phyloP scores from a whole-genome alignment of 129 eudicot species.

The Artemisia tridentata region DNA sequence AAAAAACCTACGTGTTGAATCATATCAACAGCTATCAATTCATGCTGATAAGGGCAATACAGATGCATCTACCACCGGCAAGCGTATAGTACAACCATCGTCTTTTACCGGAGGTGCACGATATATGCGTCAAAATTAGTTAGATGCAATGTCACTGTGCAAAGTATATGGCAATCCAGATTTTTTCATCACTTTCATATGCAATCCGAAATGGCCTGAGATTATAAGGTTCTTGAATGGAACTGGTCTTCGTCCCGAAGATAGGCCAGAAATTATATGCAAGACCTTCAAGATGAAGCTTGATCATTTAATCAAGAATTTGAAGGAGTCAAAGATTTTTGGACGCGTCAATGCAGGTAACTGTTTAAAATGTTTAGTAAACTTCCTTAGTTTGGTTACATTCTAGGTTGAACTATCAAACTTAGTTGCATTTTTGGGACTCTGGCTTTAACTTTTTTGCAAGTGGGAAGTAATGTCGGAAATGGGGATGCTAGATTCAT shows the following conservation, averaged over 20 bases:
- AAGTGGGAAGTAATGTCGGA: too few species aligned
- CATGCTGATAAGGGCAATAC: neutral
- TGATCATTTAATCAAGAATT: too few species aligned
- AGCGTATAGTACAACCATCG: slow-evolving; percentile 14
- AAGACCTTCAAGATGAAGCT: too few species aligned
- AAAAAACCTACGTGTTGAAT: too few species aligned
- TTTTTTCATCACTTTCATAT: neutral
- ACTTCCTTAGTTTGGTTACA: too few species aligned
- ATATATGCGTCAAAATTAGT: slow-evolving; percentile 11
- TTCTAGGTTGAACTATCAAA: too few species aligned
- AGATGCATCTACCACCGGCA: neutral
- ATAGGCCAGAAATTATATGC: too few species aligned
- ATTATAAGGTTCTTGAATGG: neutral
- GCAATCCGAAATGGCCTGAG: slow-evolving; percentile 8
- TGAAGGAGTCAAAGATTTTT: neutral
- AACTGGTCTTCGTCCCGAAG: too few species aligned
- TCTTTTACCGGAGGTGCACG: too few species aligned
- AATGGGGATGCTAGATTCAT: too few species aligned
- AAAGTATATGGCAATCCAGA: slow-evolving; percentile 1
- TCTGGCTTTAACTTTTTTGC: too few species aligned
- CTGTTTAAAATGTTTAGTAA: neutral
- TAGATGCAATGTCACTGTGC: neutral
- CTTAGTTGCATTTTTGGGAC: too few species aligned
- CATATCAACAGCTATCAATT: neutral
- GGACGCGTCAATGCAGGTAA: neutral